A percentile compares a stretch with the other conserved stretches of the same genome.
phyloP scores from a whole-genome alignment of 2,329 filamentous ascomycete species.

The Thielaviopsis cerberus region DNA sequence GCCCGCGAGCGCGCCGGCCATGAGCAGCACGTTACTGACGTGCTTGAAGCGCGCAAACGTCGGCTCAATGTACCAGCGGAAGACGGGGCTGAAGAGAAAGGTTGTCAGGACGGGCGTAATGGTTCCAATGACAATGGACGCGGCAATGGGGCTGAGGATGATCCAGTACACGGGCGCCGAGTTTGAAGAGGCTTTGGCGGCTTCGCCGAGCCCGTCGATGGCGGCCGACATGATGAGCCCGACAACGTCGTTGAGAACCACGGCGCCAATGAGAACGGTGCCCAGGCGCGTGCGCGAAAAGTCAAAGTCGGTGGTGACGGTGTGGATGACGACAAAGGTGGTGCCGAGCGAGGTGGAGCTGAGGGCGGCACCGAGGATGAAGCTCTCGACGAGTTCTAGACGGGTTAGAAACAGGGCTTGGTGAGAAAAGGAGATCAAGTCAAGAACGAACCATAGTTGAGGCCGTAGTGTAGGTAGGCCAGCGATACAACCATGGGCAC shows the following conservation, averaged over 20 bases:
- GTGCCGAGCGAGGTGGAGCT: constrained; percentile 21
- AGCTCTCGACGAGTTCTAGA: constrained; percentile 14
- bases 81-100: constrained; percentile 21
- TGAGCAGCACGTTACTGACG: constrained; percentile 16
- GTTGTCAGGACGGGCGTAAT: constrained; percentile 20
- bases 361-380: constrained; percentile 18
- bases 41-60: constrained; percentile 19
- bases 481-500: constrained; percentile 28
- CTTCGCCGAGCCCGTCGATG: constrained; percentile 15
- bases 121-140: constrained; percentile 20
- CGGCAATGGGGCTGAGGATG: constrained; percentile 22
- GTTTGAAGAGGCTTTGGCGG: constrained; percentile 13
- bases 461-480: constrained; percentile 24
- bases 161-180: constrained; percentile 16
- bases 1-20: constrained; percentile 18
- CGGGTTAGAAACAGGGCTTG: too few relatives aligned
- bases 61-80: constrained; percentile 19
- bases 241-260: constrained; percentile 28
- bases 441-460: constrained; percentile 21
- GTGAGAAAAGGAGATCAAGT: too few relatives aligned
- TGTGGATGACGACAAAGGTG: constrained; percentile 18
- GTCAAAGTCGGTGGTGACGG: constrained; percentile 19
- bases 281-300: constrained; percentile 25
- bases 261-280: constrained; percentile 26
- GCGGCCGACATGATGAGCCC: constrained; percentile 24